Conservation (phyloP, 2,329 filamentous ascomycete genomes). For the Dendrostoma leiphaemia region DNA sequence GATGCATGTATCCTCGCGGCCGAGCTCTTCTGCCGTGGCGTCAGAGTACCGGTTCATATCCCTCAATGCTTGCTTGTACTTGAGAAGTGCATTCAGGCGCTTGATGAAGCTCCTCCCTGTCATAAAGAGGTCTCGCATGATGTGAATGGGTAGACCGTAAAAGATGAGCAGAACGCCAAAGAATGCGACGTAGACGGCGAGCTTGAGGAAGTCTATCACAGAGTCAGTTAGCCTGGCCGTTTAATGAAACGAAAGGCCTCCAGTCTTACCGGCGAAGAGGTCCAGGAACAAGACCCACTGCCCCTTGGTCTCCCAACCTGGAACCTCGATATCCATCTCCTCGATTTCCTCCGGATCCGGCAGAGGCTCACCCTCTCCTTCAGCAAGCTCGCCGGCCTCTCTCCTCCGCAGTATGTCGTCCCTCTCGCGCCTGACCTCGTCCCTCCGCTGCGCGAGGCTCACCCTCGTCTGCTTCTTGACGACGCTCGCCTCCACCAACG, state of each 20-base stretch:
- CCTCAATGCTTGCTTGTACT: conserved; percentile 85
- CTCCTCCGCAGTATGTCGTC: conserved; percentile 50
- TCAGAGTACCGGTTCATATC: conserved; percentile 96
- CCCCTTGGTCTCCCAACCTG: conserved; percentile 95
- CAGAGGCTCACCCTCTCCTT: conserved; percentile 47
- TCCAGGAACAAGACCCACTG: conserved; percentile 90
- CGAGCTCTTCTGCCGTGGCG: conserved; percentile 81
- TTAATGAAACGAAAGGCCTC: not conserved
- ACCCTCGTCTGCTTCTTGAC: conserved; percentile 70
- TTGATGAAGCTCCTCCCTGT: conserved; percentile 90
- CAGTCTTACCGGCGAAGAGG: conserved; percentile 73
- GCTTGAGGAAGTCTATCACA: conserved; percentile 77
- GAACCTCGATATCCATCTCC: conserved; percentile 91
- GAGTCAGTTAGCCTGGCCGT: not conserved
- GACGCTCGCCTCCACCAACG: conserved; percentile 74
- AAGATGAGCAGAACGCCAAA: conserved; percentile 91
- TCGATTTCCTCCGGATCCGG: conserved; percentile 70
- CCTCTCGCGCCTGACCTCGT: conserved; percentile 62
- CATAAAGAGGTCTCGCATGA: conserved; percentile 92
- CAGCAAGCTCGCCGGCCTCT: conserved; percentile 42
- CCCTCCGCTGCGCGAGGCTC: conserved; percentile 65
- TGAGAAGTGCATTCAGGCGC: conserved; percentile 81
- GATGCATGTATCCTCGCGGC: conserved; percentile 89
- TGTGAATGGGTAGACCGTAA: conserved; percentile 94
- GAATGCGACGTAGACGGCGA: conserved; percentile 85